Evolutionary conservation across 768 basidiomycete species (phyloP), one percentile per base, ranked within the genome.

Genomic region (Suillus hirtellus): DNA sequence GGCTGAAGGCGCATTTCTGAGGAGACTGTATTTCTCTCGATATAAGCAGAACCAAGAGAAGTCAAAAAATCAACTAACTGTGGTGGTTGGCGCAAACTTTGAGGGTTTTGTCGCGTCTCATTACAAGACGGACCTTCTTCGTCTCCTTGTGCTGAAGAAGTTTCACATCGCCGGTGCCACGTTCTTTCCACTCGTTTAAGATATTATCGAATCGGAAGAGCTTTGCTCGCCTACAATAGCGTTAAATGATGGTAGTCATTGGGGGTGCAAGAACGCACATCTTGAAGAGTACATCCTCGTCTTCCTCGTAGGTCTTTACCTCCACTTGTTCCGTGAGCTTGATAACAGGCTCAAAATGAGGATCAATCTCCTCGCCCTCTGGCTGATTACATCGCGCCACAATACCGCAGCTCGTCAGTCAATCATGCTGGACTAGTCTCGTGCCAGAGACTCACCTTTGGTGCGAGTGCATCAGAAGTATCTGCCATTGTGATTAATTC

Each of bases 11-110:
- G 87, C 94, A 99, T 99, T 67, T 97, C 95, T 47, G 83, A 65
- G 31, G 92, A 79, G 75, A 99, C 96, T 52, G 24, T 31, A 98
- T 69, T 38, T 58, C 11, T 59, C 61, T 42, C 44, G 35, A 53
- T 24, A 65, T 68, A 19, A 66, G 60, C 52, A n/a, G 40, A 61
- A 56, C 46, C 27, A 14, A 42, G 31, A 50, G 60, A 27, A 31
- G 50, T 38, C 42, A 50, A 21, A 50, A 59, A 43, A 42, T 31
- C 15, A 58, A 78, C 83, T 79, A 72, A 98, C 97, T 88, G 68
- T 86, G 79, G 80, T 99, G 97, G 82, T 99, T 99, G 63, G 97
- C 97, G 78, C 97, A 99, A 79, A 99, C 96, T 79, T 99, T 99
- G 78, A 95, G 84, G 55, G 97, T 99, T 88, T 98, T 98, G 85